Evolutionary conservation across 1,139 yeast genomes (phyloP).

Genomic region (Meyerozyma athensensis): DNA sequence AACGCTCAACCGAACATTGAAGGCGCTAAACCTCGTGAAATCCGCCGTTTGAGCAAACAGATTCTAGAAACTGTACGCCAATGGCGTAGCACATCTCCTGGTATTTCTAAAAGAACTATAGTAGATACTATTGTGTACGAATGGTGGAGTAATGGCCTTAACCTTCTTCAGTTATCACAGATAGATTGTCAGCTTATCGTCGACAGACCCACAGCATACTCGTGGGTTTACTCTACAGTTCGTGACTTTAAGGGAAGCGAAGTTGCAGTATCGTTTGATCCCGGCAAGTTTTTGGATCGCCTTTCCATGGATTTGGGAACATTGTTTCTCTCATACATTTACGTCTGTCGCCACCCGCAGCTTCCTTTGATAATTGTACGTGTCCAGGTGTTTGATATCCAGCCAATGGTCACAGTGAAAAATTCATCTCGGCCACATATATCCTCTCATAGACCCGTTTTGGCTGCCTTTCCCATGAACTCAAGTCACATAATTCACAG

Average conservation of each 20-base stretch:
- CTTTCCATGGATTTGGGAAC: constrained; percentile 46
- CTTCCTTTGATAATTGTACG: constrained; percentile 58
- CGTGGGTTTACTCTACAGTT: constrained; percentile 60
- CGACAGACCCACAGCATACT: constrained; percentile 47
- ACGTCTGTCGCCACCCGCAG: constrained; percentile 62
- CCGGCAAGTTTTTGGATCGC: constrained; percentile 42
- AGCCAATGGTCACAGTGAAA: constrained; percentile 16
- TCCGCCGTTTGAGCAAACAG: neutral
- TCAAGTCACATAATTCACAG: constrained; percentile 67
- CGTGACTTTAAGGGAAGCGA: constrained; percentile 32
- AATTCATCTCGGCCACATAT: constrained; percentile 32
- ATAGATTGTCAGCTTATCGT: constrained; percentile 63
- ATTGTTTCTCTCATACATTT: constrained; percentile 53
- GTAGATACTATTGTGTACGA: constrained; percentile 49
- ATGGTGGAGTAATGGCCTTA: constrained; percentile 62
- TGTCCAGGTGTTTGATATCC: constrained; percentile 63
- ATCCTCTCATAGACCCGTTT: constrained; percentile 54
- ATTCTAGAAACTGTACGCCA: constrained; percentile 1
- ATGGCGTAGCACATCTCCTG: neutral
- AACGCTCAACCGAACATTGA: constrained; percentile 35
- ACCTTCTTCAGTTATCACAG: constrained; percentile 66
- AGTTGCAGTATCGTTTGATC: constrained; percentile 34
- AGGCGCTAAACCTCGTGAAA: constrained; percentile 9
- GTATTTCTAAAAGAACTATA: constrained; percentile 37
- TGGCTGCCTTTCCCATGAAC: constrained; percentile 61